A percentile compares a stretch with the other conserved stretches of the same genome.
These are phyloP conservation scores for Daldinia vernicosa DNA, from an alignment of 495 filamentous ascomycete genomes.

Conservation along the genomic window DNA sequence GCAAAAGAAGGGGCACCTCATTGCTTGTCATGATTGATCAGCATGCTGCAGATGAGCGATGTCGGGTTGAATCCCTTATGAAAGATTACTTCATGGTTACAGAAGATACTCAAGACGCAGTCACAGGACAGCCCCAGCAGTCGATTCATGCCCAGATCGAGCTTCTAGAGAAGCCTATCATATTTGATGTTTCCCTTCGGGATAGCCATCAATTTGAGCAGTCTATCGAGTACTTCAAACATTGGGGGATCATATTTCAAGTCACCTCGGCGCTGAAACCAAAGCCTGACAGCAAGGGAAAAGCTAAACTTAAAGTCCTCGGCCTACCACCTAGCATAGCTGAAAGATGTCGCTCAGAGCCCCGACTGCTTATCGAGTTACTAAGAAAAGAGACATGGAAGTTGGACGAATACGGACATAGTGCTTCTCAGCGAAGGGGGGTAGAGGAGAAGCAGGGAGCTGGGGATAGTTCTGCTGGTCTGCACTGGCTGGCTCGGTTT, in stretches of 20 bases:
- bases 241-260: slow-evolving; percentile 78
- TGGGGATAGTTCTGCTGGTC: slow-evolving; percentile 8
- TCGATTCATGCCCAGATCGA: slow-evolving; percentile 35
- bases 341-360: slow-evolving; percentile 78
- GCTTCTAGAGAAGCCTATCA: slow-evolving; percentile 60
- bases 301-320: slow-evolving; percentile 56
- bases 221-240: slow-evolving; percentile 64
- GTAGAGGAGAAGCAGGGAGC: slow-evolving; percentile 2
- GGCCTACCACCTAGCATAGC: slow-evolving; percentile 74
- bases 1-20: slow-evolving; percentile 8
- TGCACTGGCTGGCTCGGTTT: slow-evolving; percentile 66
- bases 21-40: slow-evolving; percentile 86
- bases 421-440: not conserved
- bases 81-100: slow-evolving; percentile 47
- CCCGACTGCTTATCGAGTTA: slow-evolving; percentile 71
- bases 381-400: slow-evolving; percentile 80
- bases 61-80: slow-evolving; percentile 77
- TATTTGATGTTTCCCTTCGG: slow-evolving; percentile 66
- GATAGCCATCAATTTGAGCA: slow-evolving; percentile 66
- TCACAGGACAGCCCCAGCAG: slow-evolving; percentile 17
- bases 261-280: slow-evolving; percentile 20
- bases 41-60: slow-evolving; percentile 92
- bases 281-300: not conserved
- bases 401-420: slow-evolving; percentile 42
- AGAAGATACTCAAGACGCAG: not conserved